These are phyloP conservation scores for Ormosia emarginata DNA, from an alignment of 306 rosid species.

Conservation along the genomic window DNA sequence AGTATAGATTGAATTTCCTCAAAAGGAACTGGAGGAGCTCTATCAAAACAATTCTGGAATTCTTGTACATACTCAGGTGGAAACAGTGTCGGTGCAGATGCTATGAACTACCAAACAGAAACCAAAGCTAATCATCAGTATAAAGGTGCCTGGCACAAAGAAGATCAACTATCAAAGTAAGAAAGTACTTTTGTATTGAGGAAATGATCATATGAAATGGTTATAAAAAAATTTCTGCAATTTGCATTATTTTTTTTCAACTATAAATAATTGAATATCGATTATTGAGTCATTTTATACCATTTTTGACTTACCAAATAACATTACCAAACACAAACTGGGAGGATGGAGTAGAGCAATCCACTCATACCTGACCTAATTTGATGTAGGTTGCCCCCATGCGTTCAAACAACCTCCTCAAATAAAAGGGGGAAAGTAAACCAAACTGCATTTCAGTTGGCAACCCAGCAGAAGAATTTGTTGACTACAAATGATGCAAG, in stretches of 20 bases:
- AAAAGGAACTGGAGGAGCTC: slow-evolving; percentile 83
- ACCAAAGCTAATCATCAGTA: slow-evolving; percentile 34
- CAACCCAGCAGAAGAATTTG: slow-evolving; percentile 66
- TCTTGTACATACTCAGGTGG: slow-evolving; percentile 94
- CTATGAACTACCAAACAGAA: slow-evolving; percentile 64
- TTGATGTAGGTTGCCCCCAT: slow-evolving; percentile 95
- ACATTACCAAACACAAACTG: neutral
- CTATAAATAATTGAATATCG: neutral
- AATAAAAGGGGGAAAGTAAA: slow-evolving; percentile 69
- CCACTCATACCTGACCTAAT: slow-evolving; percentile 77
- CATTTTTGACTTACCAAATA: neutral
- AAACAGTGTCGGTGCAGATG: slow-evolving; percentile 90
- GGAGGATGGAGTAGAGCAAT: neutral
- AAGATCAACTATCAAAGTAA: slow-evolving; percentile 5
- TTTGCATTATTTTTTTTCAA: neutral
- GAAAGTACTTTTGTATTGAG: neutral
- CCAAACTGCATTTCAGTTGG: slow-evolving; percentile 78
- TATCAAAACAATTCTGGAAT: slow-evolving; percentile 93
- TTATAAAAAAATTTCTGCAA: neutral
- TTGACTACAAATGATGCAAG: slow-evolving; percentile 44
- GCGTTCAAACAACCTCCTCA: slow-evolving; percentile 89
- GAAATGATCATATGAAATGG: slow-evolving; percentile 9
- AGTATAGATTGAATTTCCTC: slow-evolving; percentile 67
- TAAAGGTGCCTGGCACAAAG: neutral
- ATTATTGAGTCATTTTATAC: neutral